A percentile compares a stretch with the other conserved stretches of the same genome.
Evolutionary conservation across 352 stramenopile species (phyloP).

Genomic region (Globisporangium cederbergense): DNA sequence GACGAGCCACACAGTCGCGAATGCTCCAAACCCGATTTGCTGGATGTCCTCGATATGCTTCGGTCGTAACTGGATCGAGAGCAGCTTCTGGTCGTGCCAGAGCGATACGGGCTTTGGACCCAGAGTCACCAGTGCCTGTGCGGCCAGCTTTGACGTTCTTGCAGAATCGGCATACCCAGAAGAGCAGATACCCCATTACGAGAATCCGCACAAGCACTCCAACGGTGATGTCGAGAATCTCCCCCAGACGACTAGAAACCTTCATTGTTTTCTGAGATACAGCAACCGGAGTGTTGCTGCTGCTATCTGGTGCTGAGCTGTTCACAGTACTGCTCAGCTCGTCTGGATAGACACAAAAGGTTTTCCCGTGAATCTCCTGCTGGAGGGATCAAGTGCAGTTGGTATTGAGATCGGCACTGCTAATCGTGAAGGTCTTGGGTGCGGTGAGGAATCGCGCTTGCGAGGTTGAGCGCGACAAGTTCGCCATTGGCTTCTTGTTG

Average conservation of each 20-base stretch:
- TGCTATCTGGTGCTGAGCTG: slow-evolving; percentile 18
- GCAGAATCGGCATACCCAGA: neutral
- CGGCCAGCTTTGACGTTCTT: neutral
- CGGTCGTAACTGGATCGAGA: slow-evolving; percentile 35
- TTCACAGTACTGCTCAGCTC: slow-evolving; percentile 1
- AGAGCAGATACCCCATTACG: neutral
- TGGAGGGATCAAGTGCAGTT: slow-evolving; percentile 9
- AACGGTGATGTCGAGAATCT: slow-evolving; percentile 20
- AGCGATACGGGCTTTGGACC: slow-evolving; percentile 10
- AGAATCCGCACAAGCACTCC: slow-evolving; percentile 8
- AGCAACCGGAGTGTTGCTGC: no score
- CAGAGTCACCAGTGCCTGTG: neutral
- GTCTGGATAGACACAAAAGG: slow-evolving; percentile 29
- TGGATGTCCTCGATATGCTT: slow-evolving; percentile 46
- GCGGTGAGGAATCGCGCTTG: slow-evolving; percentile 24
- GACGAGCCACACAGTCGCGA: slow-evolving; percentile 12
- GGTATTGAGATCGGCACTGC: slow-evolving; percentile 34
- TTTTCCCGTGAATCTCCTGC: slow-evolving; percentile 20
- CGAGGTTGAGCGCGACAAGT: neutral
- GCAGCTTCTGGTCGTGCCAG: slow-evolving; percentile 43
- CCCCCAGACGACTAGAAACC: slow-evolving; percentile 10
- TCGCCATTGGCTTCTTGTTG: slow-evolving; percentile 4
- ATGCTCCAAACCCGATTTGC: slow-evolving; percentile 5
- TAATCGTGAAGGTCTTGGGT: slow-evolving; percentile 13
- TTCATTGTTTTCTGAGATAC: no score